These are phyloP conservation scores for Tolypocladium cylindrosporum DNA, from an alignment of 2,329 filamentous ascomycete species.

Conservation along the genomic window DNA sequence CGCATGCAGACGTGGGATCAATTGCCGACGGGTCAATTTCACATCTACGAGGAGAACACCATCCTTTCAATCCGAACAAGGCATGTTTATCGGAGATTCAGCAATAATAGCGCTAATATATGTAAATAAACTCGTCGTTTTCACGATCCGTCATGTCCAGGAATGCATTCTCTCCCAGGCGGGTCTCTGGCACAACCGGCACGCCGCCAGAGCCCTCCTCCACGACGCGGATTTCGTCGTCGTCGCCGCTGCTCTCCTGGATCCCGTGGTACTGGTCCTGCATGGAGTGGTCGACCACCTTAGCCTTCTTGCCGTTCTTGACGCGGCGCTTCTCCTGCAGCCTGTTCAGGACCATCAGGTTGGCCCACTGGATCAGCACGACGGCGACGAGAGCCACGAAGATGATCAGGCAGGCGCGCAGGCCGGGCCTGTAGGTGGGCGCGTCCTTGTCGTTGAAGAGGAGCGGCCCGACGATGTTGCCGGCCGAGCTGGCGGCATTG, in stretches of 20 bases:
- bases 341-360: slow-evolving; percentile 47
- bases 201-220: slow-evolving; percentile 17
- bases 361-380: slow-evolving; percentile 41
- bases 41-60: not conserved
- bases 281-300: slow-evolving; percentile 53
- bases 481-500: slow-evolving; percentile 50
- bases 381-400: slow-evolving; percentile 42
- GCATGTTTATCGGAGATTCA: not conserved
- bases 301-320: slow-evolving; percentile 47
- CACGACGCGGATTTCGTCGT: slow-evolving; percentile 1
- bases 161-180: slow-evolving; percentile 39
- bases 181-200: slow-evolving; percentile 7
- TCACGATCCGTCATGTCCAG: slow-evolving; percentile 53
- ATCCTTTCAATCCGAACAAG: not conserved
- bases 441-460: slow-evolving; percentile 49
- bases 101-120: slow-evolving; percentile 30
- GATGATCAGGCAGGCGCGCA: slow-evolving; percentile 44
- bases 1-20: not conserved
- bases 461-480: slow-evolving; percentile 58
- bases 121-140: slow-evolving; percentile 60
- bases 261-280: slow-evolving; percentile 32
- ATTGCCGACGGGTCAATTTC: not conserved
- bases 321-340: slow-evolving; percentile 44
- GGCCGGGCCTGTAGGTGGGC: slow-evolving; percentile 46
- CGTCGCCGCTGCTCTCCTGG: slow-evolving; percentile 2